Evolutionary conservation across 1,284 basidiomycete genomes (phyloP).

Genomic region (Leccinum pachyderme): DNA sequence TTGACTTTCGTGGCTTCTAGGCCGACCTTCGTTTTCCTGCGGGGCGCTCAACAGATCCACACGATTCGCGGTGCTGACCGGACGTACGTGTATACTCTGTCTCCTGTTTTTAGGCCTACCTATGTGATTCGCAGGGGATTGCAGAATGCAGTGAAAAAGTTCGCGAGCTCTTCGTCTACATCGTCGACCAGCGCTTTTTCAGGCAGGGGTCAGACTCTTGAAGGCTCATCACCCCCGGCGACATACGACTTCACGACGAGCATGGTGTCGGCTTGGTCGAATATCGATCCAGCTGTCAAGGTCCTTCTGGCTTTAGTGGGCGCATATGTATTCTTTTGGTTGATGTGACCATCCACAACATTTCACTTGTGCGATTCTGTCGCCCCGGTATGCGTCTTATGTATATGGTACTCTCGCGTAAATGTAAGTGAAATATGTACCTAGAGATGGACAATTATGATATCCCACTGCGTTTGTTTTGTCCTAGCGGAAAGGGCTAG

Average conservation of each 20-base stretch:
- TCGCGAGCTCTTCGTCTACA: slow-evolving; percentile 37
- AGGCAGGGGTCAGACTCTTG: slow-evolving; percentile 72
- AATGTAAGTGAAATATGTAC: background rate
- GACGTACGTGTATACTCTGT: slow-evolving; percentile 41
- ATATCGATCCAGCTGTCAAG: slow-evolving; percentile 65
- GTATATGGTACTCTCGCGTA: background rate
- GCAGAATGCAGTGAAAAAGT: slow-evolving; percentile 55
- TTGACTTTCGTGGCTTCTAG: slow-evolving; percentile 35
- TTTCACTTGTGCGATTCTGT: background rate
- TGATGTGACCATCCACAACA: slow-evolving; percentile 23
- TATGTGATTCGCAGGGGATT: slow-evolving; percentile 44
- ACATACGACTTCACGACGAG: slow-evolving; percentile 34
- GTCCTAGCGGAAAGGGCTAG: no score
- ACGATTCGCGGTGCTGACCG: slow-evolving; percentile 67
- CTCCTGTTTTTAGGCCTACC: slow-evolving; percentile 1
- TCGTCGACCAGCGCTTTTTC: slow-evolving; percentile 48
- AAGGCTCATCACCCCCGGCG: slow-evolving; percentile 37
- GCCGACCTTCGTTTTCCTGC: slow-evolving; percentile 79
- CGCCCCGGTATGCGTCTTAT: no score
- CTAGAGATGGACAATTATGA: background rate
- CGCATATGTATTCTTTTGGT: slow-evolving; percentile 68
- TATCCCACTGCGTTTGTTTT: background rate
- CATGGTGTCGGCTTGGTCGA: slow-evolving; percentile 35
- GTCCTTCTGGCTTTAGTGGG: slow-evolving; percentile 58
- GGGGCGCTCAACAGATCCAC: slow-evolving; percentile 64